Conservation (phyloP, 768 basidiomycete genomes). For the Mycena galopus region DNA sequence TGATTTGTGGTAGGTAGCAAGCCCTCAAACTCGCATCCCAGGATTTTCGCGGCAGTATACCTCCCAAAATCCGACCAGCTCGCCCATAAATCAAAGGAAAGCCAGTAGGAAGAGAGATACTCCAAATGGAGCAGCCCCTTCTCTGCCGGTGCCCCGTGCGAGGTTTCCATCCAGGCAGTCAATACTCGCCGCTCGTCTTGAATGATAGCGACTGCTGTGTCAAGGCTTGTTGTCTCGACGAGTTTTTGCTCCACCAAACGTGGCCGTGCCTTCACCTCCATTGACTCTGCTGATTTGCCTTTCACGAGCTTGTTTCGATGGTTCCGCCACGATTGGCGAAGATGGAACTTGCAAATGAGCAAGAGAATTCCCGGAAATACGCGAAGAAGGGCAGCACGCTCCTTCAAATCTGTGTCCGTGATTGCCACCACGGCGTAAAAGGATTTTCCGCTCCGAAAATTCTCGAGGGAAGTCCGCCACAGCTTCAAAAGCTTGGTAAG, state of each 20-base stretch:
- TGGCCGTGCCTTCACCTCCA: constrained; percentile 17
- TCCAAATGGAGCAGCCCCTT: constrained; percentile 10
- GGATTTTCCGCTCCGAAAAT: too few relatives aligned
- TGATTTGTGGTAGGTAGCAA: background rate
- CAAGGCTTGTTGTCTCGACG: background rate
- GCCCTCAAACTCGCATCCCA: background rate
- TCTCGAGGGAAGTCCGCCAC: too few relatives aligned
- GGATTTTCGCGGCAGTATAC: background rate
- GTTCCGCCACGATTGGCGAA: constrained; percentile 51
- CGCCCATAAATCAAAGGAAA: constrained; percentile 7
- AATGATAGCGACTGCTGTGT: background rate
- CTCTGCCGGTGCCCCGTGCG: background rate
- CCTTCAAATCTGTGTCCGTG: too few relatives aligned
- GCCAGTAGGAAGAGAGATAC: background rate
- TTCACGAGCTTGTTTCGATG: constrained; percentile 29
- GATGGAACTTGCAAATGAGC: too few relatives aligned
- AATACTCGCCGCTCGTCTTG: background rate
- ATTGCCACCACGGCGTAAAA: too few relatives aligned
- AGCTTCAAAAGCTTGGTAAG: constrained; percentile 37
- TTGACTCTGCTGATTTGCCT: constrained; percentile 12
- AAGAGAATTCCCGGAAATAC: too few relatives aligned
- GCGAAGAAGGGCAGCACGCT: too few relatives aligned
- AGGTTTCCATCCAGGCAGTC: background rate
- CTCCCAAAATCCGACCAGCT: background rate
- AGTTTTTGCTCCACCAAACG: constrained; percentile 1